A percentile compares a stretch with the other conserved stretches of the same genome.
phyloP scores from a whole-genome alignment of 371 early-diverging fungal genomes.

The Lichtheimia corymbifera region DNA sequence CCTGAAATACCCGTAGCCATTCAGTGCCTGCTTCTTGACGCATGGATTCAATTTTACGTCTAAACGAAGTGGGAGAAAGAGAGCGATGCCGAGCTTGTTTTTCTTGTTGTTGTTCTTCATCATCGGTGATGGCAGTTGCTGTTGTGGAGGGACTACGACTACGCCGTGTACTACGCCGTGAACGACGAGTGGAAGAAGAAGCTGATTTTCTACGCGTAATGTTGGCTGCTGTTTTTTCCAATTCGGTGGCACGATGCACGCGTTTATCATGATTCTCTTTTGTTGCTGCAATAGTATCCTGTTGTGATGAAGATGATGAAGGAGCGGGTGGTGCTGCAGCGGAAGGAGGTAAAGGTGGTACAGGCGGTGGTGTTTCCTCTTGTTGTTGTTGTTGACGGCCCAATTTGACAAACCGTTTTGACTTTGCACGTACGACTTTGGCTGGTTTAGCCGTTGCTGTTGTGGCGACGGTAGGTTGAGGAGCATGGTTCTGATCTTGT shows the following conservation, averaged over 20 bases:
- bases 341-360: background rate
- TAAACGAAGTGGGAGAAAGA: constrained; percentile 31
- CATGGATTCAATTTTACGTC: constrained; percentile 61
- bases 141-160: constrained; percentile 22
- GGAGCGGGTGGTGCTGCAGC: constrained; percentile 5
- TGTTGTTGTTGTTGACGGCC: constrained; percentile 20
- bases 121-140: background rate
- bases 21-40: constrained; percentile 63
- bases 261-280: constrained; percentile 31
- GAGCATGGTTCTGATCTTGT: constrained; percentile 13
- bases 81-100: constrained; percentile 12
- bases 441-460: constrained; percentile 2
- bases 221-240: constrained; percentile 32
- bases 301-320: background rate
- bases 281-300: constrained; percentile 9
- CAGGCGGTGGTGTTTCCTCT: constrained; percentile 4
- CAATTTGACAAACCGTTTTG: constrained; percentile 38
- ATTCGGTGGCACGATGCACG: constrained; percentile 46
- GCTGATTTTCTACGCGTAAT: constrained; percentile 22
- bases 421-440: constrained; percentile 18
- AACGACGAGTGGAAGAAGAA: constrained; percentile 17
- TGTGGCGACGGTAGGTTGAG: constrained; percentile 6
- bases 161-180: constrained; percentile 26
- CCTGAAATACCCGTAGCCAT: constrained; percentile 64
- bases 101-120: constrained; percentile 13